Percentiles rank a stretch among this genome's conserved stretches.
These are phyloP conservation scores for Quercus engelmannii DNA, from an alignment of 306 rosid species.

Conservation along the genomic window DNA sequence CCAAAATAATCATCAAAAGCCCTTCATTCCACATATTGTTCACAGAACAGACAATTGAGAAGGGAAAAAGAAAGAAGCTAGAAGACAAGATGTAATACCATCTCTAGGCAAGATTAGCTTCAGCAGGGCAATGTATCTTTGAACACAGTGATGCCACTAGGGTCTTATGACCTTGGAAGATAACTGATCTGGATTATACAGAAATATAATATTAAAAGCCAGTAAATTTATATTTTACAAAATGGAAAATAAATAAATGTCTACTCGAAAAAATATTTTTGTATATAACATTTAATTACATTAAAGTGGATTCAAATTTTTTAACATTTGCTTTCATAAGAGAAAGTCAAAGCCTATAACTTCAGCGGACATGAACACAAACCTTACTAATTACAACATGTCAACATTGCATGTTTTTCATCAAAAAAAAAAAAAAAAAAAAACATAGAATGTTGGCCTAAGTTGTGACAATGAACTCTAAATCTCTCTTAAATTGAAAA, in stretches of 20 bases:
- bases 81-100: conserved; percentile 49
- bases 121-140: conserved; percentile 63
- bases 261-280: background rate
- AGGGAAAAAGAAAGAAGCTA: background rate
- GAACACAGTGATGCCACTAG: conserved; percentile 43
- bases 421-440: no score
- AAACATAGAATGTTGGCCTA: no score
- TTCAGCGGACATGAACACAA: background rate
- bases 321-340: background rate
- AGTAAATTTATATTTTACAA: conserved; percentile 1
- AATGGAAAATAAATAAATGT: background rate
- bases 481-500: no score
- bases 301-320: background rate
- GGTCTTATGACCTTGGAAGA: conserved; percentile 22
- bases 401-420: no score
- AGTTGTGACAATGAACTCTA: no score
- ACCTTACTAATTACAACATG: background rate
- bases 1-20: background rate
- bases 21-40: background rate
- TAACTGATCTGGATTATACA: conserved; percentile 30
- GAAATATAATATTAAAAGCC: conserved; percentile 11
- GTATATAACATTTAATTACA: background rate
- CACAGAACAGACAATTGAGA: background rate
- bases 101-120: conserved; percentile 84
- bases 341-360: background rate